Evolutionary conservation across 768 basidiomycete genomes (phyloP), one percentile per base, ranked within the genome.

Genomic region (Pluteus cervinus): DNA sequence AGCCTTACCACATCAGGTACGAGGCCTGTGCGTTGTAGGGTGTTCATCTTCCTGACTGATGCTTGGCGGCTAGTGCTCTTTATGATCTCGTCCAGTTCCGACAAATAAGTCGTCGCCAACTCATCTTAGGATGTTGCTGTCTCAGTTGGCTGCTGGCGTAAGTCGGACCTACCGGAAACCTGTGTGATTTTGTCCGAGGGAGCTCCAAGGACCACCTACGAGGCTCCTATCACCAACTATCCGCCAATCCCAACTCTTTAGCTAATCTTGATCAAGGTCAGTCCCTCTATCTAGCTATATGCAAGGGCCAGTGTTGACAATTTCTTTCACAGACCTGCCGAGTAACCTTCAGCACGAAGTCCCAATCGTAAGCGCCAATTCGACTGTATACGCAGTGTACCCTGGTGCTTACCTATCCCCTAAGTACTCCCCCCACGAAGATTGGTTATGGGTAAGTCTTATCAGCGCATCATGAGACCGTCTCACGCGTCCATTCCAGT

Each of bases 1-100:
- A 67, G 39, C 86, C 90, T 8, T 98, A 99, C 63, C 96, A 98
- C 53, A 99, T 99, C 29, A 96, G 92, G n/a, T n/a, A n/a, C n/a
- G n/a, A n/a, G n/a, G n/a, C n/a, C n/a, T n/a, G n/a, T 58, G 96
- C 96, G 0, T 65, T 99, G 4, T 99, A 98, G 55, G 90, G 98
- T 9, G 79, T 99, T n/a, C n/a, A n/a, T n/a, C n/a, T n/a, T n/a
- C n/a, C n/a, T n/a, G n/a, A n/a, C n/a, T n/a, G n/a, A n/a, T n/a
- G n/a, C n/a, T n/a, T n/a, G n/a, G n/a, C n/a, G n/a, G n/a, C n/a
- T n/a, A n/a, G n/a, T n/a, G n/a, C n/a, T n/a, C n/a, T n/a, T n/a
- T n/a, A n/a, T 31, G 96, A 98, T 59, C 76, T 99, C 7, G 87
- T 89, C 31, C 79, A 87, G 24, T 98, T 99, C 77, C 80, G 96